Base-by-base conservation (phyloP, 768 basidiomycete genomes). In the Psilocybe subaeruginosa region DNA sequence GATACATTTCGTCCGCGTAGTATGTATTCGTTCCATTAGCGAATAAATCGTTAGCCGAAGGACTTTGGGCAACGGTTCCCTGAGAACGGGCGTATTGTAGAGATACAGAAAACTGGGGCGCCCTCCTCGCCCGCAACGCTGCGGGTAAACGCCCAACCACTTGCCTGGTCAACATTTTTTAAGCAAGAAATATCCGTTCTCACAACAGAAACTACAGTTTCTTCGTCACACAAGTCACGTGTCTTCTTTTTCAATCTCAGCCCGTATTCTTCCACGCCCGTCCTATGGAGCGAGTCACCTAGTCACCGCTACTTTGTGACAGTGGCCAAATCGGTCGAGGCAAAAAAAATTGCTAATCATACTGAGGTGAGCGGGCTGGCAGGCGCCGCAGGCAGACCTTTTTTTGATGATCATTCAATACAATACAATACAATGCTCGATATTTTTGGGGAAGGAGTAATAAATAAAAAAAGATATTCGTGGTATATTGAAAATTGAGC, bases 1-100 rank as follows among this genome's bases (percentile, higher is more conserved):
- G 85, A 78, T 97, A 98, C 97, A 98, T 98, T 76, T 97, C 94
- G 69, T 93, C 96, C 17, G 91, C 91, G 72, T 99, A 99, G 80
- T 97, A 95, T 23, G 94, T 82, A 76, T 97, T 98, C 45, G 91
- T 95, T 45, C 95, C 95, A 60, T 93, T 97, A 11, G 95, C 96
- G 73, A 98, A 97, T 7, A 83, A 82, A 73, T 94, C 92, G 67
- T 92, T 92, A 19, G 90, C 77, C 1, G 91, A 92, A 2, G 91
- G 91, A n/a, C 52, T 64, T 60, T 59, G 62, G 11, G 67, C 62
- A 14, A 67, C 62, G 5, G 70, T 58, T 2, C 69, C 66, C 19
- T 68, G 64, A 46, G 45, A n/a, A 29, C 61, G 58, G 14, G 45
- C n/a, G 19, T 35, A 37, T 23, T 48, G 3, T 12, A 48, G 19